These are phyloP conservation scores for Botrytis tulipae DNA, from an alignment of 2,329 filamentous ascomycete species.

Conservation along the genomic window DNA sequence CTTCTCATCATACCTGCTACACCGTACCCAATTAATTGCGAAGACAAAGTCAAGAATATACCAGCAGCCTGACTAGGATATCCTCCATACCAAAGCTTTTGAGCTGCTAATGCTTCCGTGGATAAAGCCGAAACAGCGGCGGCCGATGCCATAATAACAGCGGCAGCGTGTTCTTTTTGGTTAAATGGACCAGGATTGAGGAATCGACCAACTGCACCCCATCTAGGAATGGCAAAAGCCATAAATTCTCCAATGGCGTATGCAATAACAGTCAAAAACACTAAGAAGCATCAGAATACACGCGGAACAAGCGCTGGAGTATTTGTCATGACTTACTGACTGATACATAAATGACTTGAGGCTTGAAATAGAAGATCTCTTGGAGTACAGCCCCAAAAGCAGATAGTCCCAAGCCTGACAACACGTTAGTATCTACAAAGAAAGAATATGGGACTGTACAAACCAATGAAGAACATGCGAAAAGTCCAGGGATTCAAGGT, in stretches of 20 bases:
- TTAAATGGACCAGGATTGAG: constrained; percentile 68
- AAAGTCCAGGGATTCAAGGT: constrained; percentile 40
- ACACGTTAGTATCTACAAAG: neutral
- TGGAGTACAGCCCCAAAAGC: constrained; percentile 43
- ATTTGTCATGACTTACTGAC: constrained; percentile 29
- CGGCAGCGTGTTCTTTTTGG: constrained; percentile 65
- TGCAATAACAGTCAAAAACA: constrained; percentile 47
- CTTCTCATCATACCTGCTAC: constrained; percentile 58
- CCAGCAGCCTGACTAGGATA: constrained; percentile 42
- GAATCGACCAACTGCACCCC: constrained; percentile 44
- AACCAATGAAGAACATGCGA: constrained; percentile 42
- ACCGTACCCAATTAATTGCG: constrained; percentile 62
- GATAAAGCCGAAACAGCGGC: constrained; percentile 50
- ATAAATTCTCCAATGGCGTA: constrained; percentile 43
- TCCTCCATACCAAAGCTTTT: constrained; percentile 53
- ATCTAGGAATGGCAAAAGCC: constrained; percentile 39
- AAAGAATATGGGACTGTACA: neutral
- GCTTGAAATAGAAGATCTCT: constrained; percentile 50
- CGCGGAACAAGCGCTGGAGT: neutral
- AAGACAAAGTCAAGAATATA: constrained; percentile 57
- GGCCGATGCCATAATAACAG: constrained; percentile 53
- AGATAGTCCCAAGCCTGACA: constrained; percentile 39
- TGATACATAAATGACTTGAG: constrained; percentile 46
- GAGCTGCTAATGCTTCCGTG: constrained; percentile 70
- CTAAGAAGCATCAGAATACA: neutral